Evolutionary conservation across 192 early-diverging fungal genomes (phyloP).

Genomic region (Backusella parvicylindrica): DNA sequence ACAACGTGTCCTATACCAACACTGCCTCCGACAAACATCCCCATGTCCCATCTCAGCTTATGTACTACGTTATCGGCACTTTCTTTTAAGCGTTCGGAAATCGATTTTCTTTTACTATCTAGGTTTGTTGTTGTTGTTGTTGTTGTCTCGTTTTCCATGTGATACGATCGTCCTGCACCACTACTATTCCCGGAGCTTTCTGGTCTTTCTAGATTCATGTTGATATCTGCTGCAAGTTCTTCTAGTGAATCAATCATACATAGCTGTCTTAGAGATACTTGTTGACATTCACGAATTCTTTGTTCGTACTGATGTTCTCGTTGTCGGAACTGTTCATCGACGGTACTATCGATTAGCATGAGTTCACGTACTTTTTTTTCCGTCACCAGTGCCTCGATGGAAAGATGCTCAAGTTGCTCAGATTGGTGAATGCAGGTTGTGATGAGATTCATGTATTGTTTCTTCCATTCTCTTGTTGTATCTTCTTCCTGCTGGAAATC

Average conservation of each 20-base stretch:
- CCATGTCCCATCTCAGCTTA: constrained; percentile 23
- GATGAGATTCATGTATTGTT: constrained; percentile 13
- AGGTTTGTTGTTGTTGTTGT: not conserved
- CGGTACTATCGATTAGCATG: not conserved
- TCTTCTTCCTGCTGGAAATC: not conserved
- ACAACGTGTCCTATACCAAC: constrained; percentile 28
- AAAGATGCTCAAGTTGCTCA: constrained; percentile 25
- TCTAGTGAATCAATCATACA: constrained; percentile 18
- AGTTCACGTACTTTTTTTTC: constrained; percentile 24
- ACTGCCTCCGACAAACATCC: constrained; percentile 22
- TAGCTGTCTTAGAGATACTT: constrained; percentile 14
- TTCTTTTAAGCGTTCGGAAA: constrained; percentile 5
- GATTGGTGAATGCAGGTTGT: constrained; percentile 21
- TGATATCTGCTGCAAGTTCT: constrained; percentile 14
- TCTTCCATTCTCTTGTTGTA: constrained; percentile 3
- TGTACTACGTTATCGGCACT: constrained; percentile 4
- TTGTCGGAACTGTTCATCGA: constrained; percentile 22
- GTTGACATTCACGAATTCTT: constrained; percentile 16
- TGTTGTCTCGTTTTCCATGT: not conserved
- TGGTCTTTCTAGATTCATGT: constrained; percentile 9
- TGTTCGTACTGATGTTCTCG: constrained; percentile 12
- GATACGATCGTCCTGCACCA: not conserved
- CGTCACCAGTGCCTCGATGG: constrained; percentile 14
- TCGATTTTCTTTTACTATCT: not conserved
- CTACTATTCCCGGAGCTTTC: not conserved